Conservation (phyloP, 306 rosid genomes). For the Urtica urens region DNA sequence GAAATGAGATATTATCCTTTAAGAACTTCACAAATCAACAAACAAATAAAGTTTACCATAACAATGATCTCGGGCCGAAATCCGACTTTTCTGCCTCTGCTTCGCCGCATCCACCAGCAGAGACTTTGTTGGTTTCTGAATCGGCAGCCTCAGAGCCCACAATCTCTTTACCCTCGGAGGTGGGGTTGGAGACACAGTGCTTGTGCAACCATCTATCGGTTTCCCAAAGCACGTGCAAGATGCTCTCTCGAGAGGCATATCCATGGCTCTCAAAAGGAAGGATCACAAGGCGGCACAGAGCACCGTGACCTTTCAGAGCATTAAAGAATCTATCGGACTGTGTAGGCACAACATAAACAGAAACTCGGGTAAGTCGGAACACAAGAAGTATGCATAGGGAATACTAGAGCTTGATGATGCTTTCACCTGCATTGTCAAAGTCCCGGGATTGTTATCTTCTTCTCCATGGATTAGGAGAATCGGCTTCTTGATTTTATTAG, state of each 20-base stretch:
- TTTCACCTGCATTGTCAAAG: constrained; percentile 92
- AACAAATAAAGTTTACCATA: constrained; percentile 54
- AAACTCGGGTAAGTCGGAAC: constrained; percentile 18
- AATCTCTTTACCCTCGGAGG: constrained; percentile 35
- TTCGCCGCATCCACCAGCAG: constrained; percentile 59
- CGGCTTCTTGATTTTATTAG: constrained; percentile 92
- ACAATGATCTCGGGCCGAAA: constrained; percentile 48
- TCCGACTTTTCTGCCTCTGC: constrained; percentile 41
- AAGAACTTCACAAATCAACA: not conserved
- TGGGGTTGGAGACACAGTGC: constrained; percentile 40
- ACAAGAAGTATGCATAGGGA: constrained; percentile 8
- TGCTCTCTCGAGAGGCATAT: constrained; percentile 83
- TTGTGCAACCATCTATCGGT: constrained; percentile 94
- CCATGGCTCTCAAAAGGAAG: constrained; percentile 96
- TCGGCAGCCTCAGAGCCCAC: constrained; percentile 24
- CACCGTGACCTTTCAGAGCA: constrained; percentile 97
- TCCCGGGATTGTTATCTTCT: constrained; percentile 93
- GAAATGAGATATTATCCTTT: not conserved
- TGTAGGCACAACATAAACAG: constrained; percentile 15
- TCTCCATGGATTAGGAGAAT: constrained; percentile 94
- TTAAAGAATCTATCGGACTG: constrained; percentile 96
- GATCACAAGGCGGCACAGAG: constrained; percentile 86
- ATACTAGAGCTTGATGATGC: not conserved
- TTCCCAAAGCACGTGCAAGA: constrained; percentile 99
- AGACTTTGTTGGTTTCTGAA: constrained; percentile 44